Evolutionary conservation across 768 basidiomycete species (phyloP), one percentile per base, ranked within the genome.

Genomic region (Omphalotus guepiniiformis): DNA sequence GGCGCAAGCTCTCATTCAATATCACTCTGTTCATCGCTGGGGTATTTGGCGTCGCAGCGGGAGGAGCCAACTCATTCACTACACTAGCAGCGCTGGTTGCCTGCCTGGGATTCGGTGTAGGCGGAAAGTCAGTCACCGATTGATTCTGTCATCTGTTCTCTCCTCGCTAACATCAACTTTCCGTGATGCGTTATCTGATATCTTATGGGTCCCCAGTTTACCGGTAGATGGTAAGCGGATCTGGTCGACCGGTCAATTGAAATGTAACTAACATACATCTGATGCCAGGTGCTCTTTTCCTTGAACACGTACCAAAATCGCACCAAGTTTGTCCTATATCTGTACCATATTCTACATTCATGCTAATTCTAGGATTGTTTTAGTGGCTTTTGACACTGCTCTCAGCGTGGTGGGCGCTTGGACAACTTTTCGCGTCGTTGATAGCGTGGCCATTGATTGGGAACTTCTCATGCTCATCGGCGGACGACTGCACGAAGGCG

Each of bases 371-470:
- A 6, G 21, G 13, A 12, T 18, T 38, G 36, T n/a, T 3, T 9
- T 12, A 47, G 45, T 47, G 45, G 45, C 36, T 47, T 21, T 25
- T 47, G 25, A 47, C 45, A 7, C 19, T 52, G n/a, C 32, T 32
- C 11, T 53, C 38, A 29, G 34, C 40, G 16, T 48, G 47, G 46
- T 38, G 35, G 44, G 51, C 44, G 25, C 27, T 35, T 8, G 52
- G 47, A 26, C 47, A 48, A 26, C 47, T 48, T 15, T 73, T 78
- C 52, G 73, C 68, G 23, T 65, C 73, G 18, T 57, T 78, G 46
- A 61, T 70, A 13, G 73, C 76, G 6, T 82, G 76, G 73, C 75
- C 67, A 1, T 74, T 81, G 54, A 77, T 82, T 30, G 71, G 70
- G 22, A 76, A 74, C 50, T 81, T 73, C 55, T 78, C 79, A 4